These are phyloP conservation scores for Huntiella savannae DNA, from an alignment of 2,329 filamentous ascomycete genomes.

Conservation along the genomic window DNA sequence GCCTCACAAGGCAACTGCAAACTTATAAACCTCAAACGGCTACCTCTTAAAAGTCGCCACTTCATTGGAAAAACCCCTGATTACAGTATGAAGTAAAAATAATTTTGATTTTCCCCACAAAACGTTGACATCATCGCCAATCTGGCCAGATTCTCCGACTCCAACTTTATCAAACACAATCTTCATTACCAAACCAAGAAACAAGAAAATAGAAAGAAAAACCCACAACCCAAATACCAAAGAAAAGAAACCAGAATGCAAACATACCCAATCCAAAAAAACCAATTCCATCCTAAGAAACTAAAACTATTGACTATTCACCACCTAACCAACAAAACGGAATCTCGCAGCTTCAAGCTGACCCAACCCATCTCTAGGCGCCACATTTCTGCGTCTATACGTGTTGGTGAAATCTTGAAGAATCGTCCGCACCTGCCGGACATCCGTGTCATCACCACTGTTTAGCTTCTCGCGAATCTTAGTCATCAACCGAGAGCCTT, in stretches of 20 bases:
- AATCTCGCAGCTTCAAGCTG: conserved; percentile 74
- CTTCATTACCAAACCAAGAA: conserved; percentile 1
- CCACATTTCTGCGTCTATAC: conserved; percentile 83
- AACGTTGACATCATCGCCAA: background rate
- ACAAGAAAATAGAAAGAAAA: background rate
- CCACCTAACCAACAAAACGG: conserved; percentile 39
- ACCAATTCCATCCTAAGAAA: background rate
- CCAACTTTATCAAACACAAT: background rate
- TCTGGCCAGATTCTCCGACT: background rate
- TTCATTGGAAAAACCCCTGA: too few relatives aligned
- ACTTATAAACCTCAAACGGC: too few relatives aligned
- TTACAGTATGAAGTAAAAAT: too few relatives aligned
- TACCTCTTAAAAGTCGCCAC: too few relatives aligned
- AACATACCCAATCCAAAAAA: conserved; percentile 5
- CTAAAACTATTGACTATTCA: background rate
- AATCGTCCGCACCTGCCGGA: conserved; percentile 63
- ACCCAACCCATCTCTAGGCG: conserved; percentile 80
- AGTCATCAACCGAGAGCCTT: conserved; percentile 61
- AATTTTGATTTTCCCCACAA: too few relatives aligned
- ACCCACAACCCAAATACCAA: background rate
- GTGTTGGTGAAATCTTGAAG: conserved; percentile 94
- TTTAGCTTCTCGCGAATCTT: conserved; percentile 65
- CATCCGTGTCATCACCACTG: conserved; percentile 36
- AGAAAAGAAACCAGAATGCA: background rate
- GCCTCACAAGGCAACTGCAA: too few relatives aligned